Evolutionary conservation across 225 moss, liverwort and hornwort species (phyloP).

Genomic region (Marchantia polymorpha): DNA sequence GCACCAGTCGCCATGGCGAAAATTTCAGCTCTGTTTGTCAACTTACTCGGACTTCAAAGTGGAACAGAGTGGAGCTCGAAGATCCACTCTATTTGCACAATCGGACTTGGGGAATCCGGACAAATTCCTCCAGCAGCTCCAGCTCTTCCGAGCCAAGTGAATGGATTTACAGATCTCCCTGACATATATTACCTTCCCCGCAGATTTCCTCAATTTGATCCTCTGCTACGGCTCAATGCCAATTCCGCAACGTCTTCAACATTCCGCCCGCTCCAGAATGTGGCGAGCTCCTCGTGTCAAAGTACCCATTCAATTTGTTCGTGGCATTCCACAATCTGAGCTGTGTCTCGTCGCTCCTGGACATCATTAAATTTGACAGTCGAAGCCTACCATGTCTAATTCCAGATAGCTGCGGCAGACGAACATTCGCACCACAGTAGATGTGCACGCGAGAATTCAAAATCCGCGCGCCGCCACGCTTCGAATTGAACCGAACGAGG

Average conservation of each 20-base stretch:
- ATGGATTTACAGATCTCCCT: not conserved
- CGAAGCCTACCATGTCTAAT: not conserved
- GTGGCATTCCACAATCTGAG: no score
- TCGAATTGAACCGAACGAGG: no score
- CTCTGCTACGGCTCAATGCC: not conserved
- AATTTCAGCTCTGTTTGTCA: not conserved
- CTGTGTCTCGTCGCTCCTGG: not conserved
- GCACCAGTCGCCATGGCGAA: conserved; percentile 7
- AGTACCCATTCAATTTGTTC: not conserved
- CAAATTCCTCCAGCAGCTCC: not conserved
- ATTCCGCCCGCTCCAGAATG: not conserved
- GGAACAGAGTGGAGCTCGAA: no score
- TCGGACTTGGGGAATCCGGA: not conserved
- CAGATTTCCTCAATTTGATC: not conserved
- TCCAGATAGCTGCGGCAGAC: no score
- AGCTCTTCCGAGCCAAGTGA: not conserved
- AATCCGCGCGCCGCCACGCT: no score
- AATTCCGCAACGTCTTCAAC: not conserved
- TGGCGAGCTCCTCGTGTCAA: not conserved
- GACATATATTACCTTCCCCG: not conserved
- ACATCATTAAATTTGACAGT: not conserved
- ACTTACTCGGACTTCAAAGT: no score
- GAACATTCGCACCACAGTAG: no score
- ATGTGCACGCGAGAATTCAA: not conserved
- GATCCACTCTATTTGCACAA: not conserved